Evolutionary conservation across 257 asterid species (phyloP).

Genomic region (Przewalskia tangutica): DNA sequence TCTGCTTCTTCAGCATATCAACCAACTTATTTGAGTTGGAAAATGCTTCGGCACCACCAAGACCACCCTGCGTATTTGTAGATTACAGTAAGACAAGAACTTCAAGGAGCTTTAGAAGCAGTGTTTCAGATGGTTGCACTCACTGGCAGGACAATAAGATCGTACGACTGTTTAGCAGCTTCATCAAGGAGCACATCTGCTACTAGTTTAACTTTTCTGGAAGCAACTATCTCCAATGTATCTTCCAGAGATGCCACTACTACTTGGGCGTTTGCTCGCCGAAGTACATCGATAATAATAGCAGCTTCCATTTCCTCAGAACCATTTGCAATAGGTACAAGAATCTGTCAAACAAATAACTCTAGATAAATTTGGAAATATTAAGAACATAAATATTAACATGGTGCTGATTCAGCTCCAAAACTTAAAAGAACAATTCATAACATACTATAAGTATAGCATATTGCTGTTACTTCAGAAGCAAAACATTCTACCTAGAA

Average conservation of each 20-base stretch:
- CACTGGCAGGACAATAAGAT: slow-evolving; percentile 82
- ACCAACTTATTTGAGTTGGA: slow-evolving; percentile 65
- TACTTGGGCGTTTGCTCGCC: slow-evolving; percentile 81
- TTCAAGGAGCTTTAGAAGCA: neutral
- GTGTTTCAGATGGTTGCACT: slow-evolving; percentile 11
- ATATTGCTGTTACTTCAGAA: neutral
- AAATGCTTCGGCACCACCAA: slow-evolving; percentile 93
- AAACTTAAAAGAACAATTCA: neutral
- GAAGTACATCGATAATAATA: slow-evolving; percentile 73
- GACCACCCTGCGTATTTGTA: slow-evolving; percentile 58
- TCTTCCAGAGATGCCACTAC: slow-evolving; percentile 80
- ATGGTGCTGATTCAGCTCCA: neutral
- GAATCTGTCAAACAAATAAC: slow-evolving; percentile 40
- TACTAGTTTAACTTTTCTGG: slow-evolving; percentile 80
- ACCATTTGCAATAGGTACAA: slow-evolving; percentile 95
- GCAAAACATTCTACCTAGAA: neutral
- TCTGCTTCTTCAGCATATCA: slow-evolving; percentile 67
- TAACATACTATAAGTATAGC: neutral
- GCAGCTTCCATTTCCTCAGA: slow-evolving; percentile 96
- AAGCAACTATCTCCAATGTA: slow-evolving; percentile 66
- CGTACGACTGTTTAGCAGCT: slow-evolving; percentile 45
- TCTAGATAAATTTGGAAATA: neutral
- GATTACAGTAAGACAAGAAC: neutral
- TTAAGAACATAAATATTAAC: neutral
- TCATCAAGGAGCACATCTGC: slow-evolving; percentile 85